Conservation (phyloP, 768 basidiomycete species). For the Leccinum uliginosum region DNA sequence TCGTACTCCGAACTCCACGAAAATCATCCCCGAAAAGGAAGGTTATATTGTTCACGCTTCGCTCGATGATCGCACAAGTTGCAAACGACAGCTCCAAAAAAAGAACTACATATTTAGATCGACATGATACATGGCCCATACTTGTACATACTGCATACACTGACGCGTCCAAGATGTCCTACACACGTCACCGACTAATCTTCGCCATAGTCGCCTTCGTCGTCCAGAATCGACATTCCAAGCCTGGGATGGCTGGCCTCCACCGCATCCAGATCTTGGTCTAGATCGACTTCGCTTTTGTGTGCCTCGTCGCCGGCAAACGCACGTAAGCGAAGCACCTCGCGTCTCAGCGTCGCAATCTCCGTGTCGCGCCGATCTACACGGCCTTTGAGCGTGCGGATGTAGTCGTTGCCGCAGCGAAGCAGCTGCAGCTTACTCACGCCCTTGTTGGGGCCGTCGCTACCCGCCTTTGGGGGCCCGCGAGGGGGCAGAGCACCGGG, state of each 20-base stretch:
- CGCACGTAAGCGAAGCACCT: constrained; percentile 57
- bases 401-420: constrained; percentile 87
- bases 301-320: constrained; percentile 24
- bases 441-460: constrained; percentile 91
- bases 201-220: constrained; percentile 32
- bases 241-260: constrained; percentile 20
- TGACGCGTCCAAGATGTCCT: background rate
- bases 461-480: constrained; percentile 78
- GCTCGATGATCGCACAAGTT: background rate
- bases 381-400: constrained; percentile 69
- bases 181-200: constrained; percentile 8
- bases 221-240: constrained; percentile 25
- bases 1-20: constrained; percentile 25
- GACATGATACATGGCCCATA: constrained; percentile 8
- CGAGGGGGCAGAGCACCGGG: constrained; percentile 89
- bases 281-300: constrained; percentile 24
- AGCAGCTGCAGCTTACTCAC: constrained; percentile 92
- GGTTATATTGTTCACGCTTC: background rate
- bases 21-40: constrained; percentile 23
- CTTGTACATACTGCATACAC: constrained; percentile 6
- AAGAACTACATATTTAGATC: constrained; percentile 6
- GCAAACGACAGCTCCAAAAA: background rate
- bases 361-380: constrained; percentile 80
- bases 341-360: constrained; percentile 60
- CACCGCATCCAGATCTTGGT: constrained; percentile 29